phyloP scores from a whole-genome alignment of 2,329 filamentous ascomycete species.

The Raffaelea ambrosiae region DNA sequence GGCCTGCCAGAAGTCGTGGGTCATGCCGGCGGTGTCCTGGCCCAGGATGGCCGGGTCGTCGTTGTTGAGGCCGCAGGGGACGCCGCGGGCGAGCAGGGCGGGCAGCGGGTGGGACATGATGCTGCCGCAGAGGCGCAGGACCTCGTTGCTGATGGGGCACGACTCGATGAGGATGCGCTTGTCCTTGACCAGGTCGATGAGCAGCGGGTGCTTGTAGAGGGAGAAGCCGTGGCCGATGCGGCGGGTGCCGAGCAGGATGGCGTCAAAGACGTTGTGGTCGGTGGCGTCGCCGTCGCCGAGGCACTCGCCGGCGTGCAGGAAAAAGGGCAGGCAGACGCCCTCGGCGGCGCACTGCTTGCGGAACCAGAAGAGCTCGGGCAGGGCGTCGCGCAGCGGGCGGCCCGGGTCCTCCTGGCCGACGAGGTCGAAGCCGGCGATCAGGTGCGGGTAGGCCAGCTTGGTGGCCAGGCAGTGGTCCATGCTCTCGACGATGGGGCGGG shows the following conservation, averaged over 20 bases:
- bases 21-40: slow-evolving; percentile 72
- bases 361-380: slow-evolving; percentile 91
- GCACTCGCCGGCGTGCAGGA: slow-evolving; percentile 90
- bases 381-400: slow-evolving; percentile 63
- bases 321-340: slow-evolving; percentile 79
- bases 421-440: slow-evolving; percentile 81
- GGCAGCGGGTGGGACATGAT: slow-evolving; percentile 53
- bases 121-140: slow-evolving; percentile 17
- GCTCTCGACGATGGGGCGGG: slow-evolving; percentile 60
- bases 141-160: slow-evolving; percentile 86
- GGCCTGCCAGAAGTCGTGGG: slow-evolving; percentile 90
- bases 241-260: slow-evolving; percentile 74
- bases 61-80: slow-evolving; percentile 77
- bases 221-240: slow-evolving; percentile 87
- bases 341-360: slow-evolving; percentile 72
- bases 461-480: slow-evolving; percentile 85
- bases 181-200: slow-evolving; percentile 82
- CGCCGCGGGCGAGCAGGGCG: slow-evolving; percentile 74
- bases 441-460: slow-evolving; percentile 68
- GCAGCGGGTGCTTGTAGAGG: slow-evolving; percentile 81
- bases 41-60: slow-evolving; percentile 87
- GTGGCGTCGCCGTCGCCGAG: slow-evolving; percentile 65
- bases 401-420: slow-evolving; percentile 82
- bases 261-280: slow-evolving; percentile 81
- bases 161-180: slow-evolving; percentile 82